phyloP scores from a whole-genome alignment of 192 early-diverging fungal species.

The Linnemannia exigua region DNA sequence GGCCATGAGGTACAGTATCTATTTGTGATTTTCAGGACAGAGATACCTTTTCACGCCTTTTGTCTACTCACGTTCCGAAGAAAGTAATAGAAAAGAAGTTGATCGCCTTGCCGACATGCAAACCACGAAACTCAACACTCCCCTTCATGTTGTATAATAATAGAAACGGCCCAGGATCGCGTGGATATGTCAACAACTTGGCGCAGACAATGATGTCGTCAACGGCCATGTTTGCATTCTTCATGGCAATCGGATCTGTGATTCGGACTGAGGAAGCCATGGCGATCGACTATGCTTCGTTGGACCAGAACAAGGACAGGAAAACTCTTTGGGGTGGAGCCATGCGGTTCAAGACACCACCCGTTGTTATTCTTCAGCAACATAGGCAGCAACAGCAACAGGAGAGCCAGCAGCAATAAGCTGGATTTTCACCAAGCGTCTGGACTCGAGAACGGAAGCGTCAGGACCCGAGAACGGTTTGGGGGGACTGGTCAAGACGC shows the following conservation, averaged over 20 bases:
- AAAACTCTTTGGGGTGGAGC: slow-evolving; percentile 28
- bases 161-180: slow-evolving; percentile 79
- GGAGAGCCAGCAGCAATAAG: background rate
- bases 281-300: slow-evolving; percentile 42
- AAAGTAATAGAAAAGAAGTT: background rate
- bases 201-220: slow-evolving; percentile 81
- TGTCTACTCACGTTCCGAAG: background rate
- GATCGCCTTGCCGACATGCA: background rate
- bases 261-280: slow-evolving; percentile 64
- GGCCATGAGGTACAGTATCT: slow-evolving; percentile 59
- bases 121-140: background rate
- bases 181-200: slow-evolving; percentile 79
- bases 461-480: background rate
- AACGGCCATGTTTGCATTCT: slow-evolving; percentile 86
- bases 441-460: background rate
- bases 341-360: slow-evolving; percentile 44
- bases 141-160: background rate
- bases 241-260: slow-evolving; percentile 76
- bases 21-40: background rate
- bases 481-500: background rate
- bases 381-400: slow-evolving; percentile 18
- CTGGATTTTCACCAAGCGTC: background rate
- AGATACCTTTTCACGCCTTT: background rate
- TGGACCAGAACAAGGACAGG: slow-evolving; percentile 40
- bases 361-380: slow-evolving; percentile 47